Evolutionary conservation across 2,329 filamentous ascomycete genomes (phyloP).

Genomic region (Trichophyton verrucosum): DNA sequence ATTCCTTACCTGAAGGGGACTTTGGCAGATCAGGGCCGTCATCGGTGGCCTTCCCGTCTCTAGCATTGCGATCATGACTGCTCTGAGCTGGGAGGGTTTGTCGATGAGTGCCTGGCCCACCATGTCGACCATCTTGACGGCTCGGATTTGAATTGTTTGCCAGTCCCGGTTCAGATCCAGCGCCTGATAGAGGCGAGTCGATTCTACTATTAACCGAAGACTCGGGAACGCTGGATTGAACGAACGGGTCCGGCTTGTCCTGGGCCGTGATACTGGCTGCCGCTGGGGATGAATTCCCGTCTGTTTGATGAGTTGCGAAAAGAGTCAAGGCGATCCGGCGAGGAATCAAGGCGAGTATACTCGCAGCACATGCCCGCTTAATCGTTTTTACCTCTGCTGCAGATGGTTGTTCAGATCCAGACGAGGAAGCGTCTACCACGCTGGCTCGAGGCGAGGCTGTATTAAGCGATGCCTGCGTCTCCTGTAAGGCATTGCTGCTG

Average conservation of each 20-base stretch:
- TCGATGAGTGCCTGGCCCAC: background rate
- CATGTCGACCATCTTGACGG: background rate
- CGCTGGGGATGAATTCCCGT: background rate
- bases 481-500: background rate
- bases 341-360: conserved; percentile 33
- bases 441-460: conserved; percentile 5
- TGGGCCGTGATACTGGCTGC: conserved; percentile 5
- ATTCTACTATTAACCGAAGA: background rate
- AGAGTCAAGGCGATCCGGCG: conserved; percentile 29
- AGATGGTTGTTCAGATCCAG: conserved; percentile 16
- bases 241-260: background rate
- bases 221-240: background rate
- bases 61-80: conserved; percentile 3
- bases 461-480: conserved; percentile 12
- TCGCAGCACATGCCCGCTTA: conserved; percentile 34
- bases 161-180: conserved; percentile 9
- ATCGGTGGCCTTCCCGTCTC: background rate
- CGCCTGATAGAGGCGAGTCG: conserved; percentile 3
- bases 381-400: conserved; percentile 27
- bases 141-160: conserved; percentile 8
- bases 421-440: conserved; percentile 4
- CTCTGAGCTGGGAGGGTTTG: conserved; percentile 5
- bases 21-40: background rate
- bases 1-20: background rate
- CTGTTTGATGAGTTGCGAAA: conserved; percentile 9